Evolutionary conservation across 352 stramenopile species (phyloP).

Genomic region (Globisporangium spinosum): DNA sequence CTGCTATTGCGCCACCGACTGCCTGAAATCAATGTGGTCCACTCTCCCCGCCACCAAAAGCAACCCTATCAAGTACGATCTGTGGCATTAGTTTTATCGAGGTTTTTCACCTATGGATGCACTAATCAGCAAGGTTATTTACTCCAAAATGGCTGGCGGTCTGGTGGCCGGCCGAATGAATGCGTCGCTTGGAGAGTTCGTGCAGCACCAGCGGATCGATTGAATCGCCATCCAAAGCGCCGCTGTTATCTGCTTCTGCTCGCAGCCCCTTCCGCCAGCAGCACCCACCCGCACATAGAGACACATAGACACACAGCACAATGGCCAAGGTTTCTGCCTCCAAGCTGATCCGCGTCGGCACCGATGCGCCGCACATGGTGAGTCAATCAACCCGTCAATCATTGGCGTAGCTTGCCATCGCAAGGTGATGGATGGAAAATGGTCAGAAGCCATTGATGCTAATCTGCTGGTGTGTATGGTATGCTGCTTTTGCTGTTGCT

Average conservation of each 20-base stretch:
- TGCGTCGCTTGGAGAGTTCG: conserved; percentile 8
- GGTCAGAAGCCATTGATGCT: not conserved
- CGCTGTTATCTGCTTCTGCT: not conserved
- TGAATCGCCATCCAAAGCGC: conserved; percentile 3
- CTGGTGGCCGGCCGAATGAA: conserved; percentile 1
- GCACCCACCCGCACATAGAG: not conserved
- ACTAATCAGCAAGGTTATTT: not conserved
- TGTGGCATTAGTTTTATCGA: not conserved
- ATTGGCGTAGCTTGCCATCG: too few species aligned
- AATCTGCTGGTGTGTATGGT: not conserved
- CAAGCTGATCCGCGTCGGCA: conserved; percentile 73
- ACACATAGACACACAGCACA: not conserved
- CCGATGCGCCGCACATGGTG: conserved; percentile 78
- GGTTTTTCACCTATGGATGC: not conserved
- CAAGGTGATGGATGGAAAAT: not conserved
- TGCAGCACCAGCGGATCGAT: conserved; percentile 5
- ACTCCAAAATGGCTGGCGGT: conserved; percentile 6
- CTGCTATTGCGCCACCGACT: not conserved
- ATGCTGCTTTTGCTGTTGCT: not conserved
- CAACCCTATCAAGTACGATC: not conserved
- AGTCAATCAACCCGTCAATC: conserved; percentile 12
- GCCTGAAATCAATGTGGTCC: not conserved
- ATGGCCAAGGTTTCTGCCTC: conserved; percentile 63
- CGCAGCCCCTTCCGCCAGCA: not conserved
- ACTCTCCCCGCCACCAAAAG: not conserved